Conservation (phyloP, 2,329 filamentous ascomycete species). For the Penicillium hordei region DNA sequence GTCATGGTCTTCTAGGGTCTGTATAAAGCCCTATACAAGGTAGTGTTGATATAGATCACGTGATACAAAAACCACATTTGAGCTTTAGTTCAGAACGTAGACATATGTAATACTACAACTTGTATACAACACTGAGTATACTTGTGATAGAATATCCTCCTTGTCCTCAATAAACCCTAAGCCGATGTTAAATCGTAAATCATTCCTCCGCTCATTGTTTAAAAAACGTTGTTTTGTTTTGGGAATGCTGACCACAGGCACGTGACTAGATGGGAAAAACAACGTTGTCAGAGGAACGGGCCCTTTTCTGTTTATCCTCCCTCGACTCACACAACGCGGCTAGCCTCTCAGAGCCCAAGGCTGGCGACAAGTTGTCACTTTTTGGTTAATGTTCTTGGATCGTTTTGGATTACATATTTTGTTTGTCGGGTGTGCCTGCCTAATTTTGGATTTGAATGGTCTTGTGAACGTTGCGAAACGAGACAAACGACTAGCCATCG, state of each 20-base stretch:
- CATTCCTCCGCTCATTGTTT: not conserved
- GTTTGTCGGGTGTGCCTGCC: constrained; percentile 2
- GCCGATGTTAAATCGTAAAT: not conserved
- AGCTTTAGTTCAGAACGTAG: not conserved
- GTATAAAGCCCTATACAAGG: not conserved
- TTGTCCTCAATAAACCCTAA: not conserved
- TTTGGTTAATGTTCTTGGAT: constrained; percentile 7
- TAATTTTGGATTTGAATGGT: constrained; percentile 17
- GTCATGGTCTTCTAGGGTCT: too few relatives aligned
- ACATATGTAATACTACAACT: not conserved
- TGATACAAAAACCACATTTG: not conserved
- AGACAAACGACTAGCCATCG: constrained; percentile 21
- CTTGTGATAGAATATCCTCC: not conserved
- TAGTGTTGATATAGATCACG: not conserved
- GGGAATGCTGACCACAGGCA: constrained; percentile 33
- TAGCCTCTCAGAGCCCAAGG: constrained; percentile 12
- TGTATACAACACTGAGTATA: not conserved
- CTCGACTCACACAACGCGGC: constrained; percentile 26
- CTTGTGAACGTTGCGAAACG: constrained; percentile 8
- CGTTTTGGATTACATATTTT: not conserved
- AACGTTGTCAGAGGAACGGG: constrained; percentile 47
- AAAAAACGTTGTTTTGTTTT: constrained; percentile 16
- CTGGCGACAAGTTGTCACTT: constrained; percentile 7
- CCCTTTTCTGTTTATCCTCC: constrained; percentile 42
- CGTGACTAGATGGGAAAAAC: constrained; percentile 34